A percentile compares a stretch with the other conserved stretches of the same genome.
Conservation (phyloP, 768 basidiomycete species). For the Trametes cubensis region DNA sequence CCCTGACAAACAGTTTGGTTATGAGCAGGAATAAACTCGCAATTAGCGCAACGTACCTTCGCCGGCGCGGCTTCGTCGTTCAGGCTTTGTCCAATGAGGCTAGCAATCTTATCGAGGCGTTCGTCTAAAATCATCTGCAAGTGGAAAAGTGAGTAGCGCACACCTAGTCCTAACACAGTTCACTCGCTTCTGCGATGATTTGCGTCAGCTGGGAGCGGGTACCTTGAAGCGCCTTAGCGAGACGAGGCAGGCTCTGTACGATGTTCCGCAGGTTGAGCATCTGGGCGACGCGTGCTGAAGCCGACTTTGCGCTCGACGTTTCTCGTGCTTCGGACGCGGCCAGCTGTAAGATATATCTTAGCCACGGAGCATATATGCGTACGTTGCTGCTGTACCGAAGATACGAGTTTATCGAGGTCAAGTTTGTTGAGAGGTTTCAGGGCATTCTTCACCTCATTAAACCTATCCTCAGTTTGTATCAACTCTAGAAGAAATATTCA, state of each 20-base stretch:
- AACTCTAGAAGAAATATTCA: constrained; percentile 53
- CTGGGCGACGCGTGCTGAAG: constrained; percentile 69
- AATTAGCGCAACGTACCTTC: constrained; percentile 49
- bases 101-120: constrained; percentile 64
- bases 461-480: constrained; percentile 73
- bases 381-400: constrained; percentile 49
- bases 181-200: constrained; percentile 60
- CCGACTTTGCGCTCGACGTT: constrained; percentile 59
- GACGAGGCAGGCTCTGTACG: constrained; percentile 64
- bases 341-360: constrained; percentile 48
- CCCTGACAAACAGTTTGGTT: constrained; percentile 44
- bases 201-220: constrained; percentile 61
- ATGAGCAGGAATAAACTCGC: background rate
- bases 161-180: background rate
- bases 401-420: constrained; percentile 88
- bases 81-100: constrained; percentile 59
- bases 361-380: background rate
- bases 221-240: constrained; percentile 64
- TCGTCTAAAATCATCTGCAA: constrained; percentile 75
- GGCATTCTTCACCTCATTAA: constrained; percentile 66
- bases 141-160: background rate
- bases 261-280: constrained; percentile 79
- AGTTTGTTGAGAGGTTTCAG: constrained; percentile 74
- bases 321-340: constrained; percentile 62
- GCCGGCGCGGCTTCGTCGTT: constrained; percentile 69